These are phyloP conservation scores for Leishmania tarentolae DNA, from an alignment of 208 protist species.

Conservation along the genomic window DNA sequence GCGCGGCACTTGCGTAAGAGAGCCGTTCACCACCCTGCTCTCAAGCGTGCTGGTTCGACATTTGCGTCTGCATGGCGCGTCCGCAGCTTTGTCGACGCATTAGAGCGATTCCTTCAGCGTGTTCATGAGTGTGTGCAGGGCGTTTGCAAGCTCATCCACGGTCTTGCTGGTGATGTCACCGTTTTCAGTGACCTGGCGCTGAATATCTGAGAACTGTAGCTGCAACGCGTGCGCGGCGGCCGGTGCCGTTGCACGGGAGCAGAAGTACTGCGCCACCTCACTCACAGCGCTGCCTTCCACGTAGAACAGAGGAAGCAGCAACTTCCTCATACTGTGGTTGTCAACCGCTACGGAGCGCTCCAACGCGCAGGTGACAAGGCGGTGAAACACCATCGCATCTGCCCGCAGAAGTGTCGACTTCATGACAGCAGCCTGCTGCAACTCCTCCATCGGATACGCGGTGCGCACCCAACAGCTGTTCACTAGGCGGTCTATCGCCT, in stretches of 20 bases:
- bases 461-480: constrained; percentile 34
- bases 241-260: constrained; percentile 22
- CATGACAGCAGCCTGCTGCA: constrained; percentile 24
- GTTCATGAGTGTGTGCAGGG: constrained; percentile 28
- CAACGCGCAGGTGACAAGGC: constrained; percentile 39
- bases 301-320: constrained; percentile 36
- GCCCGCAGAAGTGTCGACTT: constrained; percentile 24
- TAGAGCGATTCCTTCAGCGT: constrained; percentile 24
- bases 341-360: constrained; percentile 35
- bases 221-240: constrained; percentile 25
- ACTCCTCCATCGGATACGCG: constrained; percentile 18
- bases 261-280: constrained; percentile 39
- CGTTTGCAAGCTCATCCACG: constrained; percentile 24
- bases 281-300: constrained; percentile 31
- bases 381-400: constrained; percentile 37
- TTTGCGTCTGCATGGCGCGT: not conserved
- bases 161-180: constrained; percentile 31
- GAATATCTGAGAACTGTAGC: constrained; percentile 30
- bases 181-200: constrained; percentile 13
- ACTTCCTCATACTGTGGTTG: constrained; percentile 26
- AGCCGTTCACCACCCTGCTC: not conserved
- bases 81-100: not conserved
- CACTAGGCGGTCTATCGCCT: constrained; percentile 33
- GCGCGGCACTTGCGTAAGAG: not conserved
- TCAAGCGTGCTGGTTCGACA: not conserved